Conservation (phyloP, 1,284 basidiomycete genomes). For the Austroboletus niveus region DNA sequence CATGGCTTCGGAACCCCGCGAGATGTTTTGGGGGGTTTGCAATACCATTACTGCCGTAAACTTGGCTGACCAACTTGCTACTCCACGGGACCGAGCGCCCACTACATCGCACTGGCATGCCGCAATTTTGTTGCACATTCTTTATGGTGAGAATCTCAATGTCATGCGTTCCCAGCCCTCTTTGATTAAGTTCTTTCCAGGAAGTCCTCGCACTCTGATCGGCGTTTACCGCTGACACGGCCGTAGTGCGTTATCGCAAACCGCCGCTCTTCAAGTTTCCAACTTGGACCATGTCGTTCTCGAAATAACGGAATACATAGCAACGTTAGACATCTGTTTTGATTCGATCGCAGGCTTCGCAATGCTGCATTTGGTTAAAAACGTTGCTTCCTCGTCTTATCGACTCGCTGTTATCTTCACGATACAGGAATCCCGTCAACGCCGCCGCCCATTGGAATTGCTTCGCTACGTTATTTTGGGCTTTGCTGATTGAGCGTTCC, state of each 20-base stretch:
- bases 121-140: too few relatives aligned
- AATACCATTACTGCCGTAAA: not conserved
- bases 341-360: too few relatives aligned
- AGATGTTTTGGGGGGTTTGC: not conserved
- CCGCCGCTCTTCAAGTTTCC: not conserved
- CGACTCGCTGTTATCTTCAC: too few relatives aligned
- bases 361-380: too few relatives aligned
- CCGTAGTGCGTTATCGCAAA: not conserved
- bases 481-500: too few relatives aligned
- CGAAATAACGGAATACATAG: not conserved
- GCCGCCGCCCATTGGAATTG: too few relatives aligned
- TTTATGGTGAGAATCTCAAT: too few relatives aligned
- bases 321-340: not conserved
- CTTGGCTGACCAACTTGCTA: not conserved
- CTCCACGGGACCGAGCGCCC: not conserved
- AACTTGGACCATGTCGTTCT: not conserved
- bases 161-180: not conserved
- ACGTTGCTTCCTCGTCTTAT: too few relatives aligned
- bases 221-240: not conserved
- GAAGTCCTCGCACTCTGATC: not conserved
- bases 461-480: too few relatives aligned
- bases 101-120: too few relatives aligned
- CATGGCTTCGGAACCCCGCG: conserved; percentile 5
- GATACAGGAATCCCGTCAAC: too few relatives aligned
- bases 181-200: not conserved